Base-by-base conservation (phyloP, 2,329 filamentous ascomycete genomes). In the Stromatinia cepivora region DNA sequence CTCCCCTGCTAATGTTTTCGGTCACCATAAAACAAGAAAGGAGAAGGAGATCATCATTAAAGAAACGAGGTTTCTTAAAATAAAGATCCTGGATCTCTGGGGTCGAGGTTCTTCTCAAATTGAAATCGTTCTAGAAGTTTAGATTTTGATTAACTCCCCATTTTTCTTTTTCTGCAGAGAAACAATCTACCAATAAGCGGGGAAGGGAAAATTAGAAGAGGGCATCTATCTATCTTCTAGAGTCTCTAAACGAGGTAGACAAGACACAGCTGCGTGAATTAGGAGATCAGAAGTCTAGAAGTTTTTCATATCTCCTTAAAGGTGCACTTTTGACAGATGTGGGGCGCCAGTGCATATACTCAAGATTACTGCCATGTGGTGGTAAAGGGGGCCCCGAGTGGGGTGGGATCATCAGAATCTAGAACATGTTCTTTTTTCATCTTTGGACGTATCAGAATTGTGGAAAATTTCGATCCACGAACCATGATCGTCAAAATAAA, bases 101-200 rank as follows among this genome's bases (percentile, higher is more conserved):
- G 53, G 53, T 56, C 28, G 8, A 22, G 9, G 13, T 53, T 61
- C 15, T n/a, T 20, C 17, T 46, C 39, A 28, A 22, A 46, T 45
- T 48, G 45, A 63, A 25, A 63, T 13, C 10, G 46, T 63, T 62
- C 45, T 25, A 63, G 59, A 63, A 50, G 22, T 63, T 7, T 50
- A 36, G 13, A 39, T 50, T 63, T 50, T 50, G 45, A 50, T 63
- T 63, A 25, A 39, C 4, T 50, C 3, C 4, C 59, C 59, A 62
- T n/a, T 25, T 25, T 36, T 17, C 22, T 39, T 31, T 17, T 39
- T 10, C 22, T n/a, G 13, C 25, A 25, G 15, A 50, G 59, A 39
- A 22, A 63, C 31, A 50, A 52, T 63, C 22, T 25, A 50, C 31
- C n/a, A 36, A 25, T 13, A n/a, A 34, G 31, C 45, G 45, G n/a